Percentiles rank a stretch among this genome's conserved stretches.
Conservation (phyloP, 2,329 filamentous ascomycete genomes). For the Neopestalotiopsis sp. region DNA sequence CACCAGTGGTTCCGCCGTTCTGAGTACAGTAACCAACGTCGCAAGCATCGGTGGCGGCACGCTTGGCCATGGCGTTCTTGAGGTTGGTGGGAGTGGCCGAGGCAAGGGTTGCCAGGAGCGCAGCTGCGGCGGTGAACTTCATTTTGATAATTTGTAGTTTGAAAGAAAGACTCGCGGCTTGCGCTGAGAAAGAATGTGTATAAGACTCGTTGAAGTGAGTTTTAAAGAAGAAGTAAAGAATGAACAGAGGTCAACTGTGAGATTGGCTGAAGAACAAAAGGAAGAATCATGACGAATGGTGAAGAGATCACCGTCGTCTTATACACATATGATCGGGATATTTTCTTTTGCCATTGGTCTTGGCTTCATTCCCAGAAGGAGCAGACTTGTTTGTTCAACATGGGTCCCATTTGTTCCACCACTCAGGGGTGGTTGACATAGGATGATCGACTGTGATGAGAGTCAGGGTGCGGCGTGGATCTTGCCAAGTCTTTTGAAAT, state of each 20-base stretch:
- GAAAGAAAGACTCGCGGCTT: constrained; percentile 11
- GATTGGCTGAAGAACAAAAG: constrained; percentile 5
- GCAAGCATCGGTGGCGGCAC: constrained; percentile 29
- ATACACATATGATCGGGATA: neutral
- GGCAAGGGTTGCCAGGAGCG: constrained; percentile 25
- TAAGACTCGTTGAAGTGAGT: neutral
- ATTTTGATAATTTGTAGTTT: constrained; percentile 21
- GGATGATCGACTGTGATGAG: constrained; percentile 5
- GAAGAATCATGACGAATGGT: neutral
- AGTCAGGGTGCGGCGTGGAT: constrained; percentile 9
- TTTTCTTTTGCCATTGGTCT: neutral
- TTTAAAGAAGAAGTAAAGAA: constrained; percentile 7
- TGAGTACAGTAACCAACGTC: constrained; percentile 26
- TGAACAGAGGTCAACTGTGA: constrained; percentile 16
- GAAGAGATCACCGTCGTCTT: neutral
- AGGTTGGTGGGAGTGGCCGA: constrained; percentile 26
- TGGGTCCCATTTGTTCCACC: constrained; percentile 14
- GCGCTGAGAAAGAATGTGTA: constrained; percentile 11
- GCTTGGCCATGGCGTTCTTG: constrained; percentile 26
- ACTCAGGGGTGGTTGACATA: constrained; percentile 4
- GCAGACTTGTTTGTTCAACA: neutral
- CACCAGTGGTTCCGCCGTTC: constrained; percentile 52
- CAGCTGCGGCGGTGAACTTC: constrained; percentile 28
- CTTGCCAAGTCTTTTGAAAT: constrained; percentile 11
- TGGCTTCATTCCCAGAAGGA: neutral